Percentiles rank a stretch among this genome's conserved stretches.
phyloP scores from a whole-genome alignment of 1,139 yeast genomes.

The Geotrichum candidum region DNA sequence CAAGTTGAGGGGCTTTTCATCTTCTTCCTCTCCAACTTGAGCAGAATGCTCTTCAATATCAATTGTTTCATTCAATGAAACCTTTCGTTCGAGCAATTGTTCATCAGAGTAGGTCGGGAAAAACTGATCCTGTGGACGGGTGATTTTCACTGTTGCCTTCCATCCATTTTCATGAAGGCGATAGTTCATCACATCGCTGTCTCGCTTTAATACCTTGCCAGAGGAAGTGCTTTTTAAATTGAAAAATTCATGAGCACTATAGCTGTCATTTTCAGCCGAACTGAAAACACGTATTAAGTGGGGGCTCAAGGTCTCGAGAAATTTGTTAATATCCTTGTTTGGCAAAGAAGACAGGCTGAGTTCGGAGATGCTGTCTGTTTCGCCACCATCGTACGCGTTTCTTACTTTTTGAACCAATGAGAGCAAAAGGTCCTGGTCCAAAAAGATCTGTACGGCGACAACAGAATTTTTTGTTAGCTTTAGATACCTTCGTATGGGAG shows the following conservation, averaged over 20 bases:
- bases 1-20: constrained; percentile 13
- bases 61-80: constrained; percentile 10
- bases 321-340: constrained; percentile 7
- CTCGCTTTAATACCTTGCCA: background rate
- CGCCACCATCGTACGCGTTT: constrained; percentile 8
- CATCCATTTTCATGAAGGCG: constrained; percentile 12
- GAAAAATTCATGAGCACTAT: constrained; percentile 13
- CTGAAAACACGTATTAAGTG: constrained; percentile 10
- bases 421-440: constrained; percentile 11
- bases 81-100: constrained; percentile 14
- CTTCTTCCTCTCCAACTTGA: constrained; percentile 3
- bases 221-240: background rate
- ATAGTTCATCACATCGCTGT: constrained; percentile 9
- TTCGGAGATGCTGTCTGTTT: constrained; percentile 13
- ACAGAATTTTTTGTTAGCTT: constrained; percentile 9
- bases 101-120: constrained; percentile 11
- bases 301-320: constrained; percentile 7
- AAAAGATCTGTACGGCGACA: constrained; percentile 9
- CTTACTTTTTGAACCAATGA: constrained; percentile 12
- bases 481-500: constrained; percentile 13
- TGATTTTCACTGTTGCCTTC: constrained; percentile 12
- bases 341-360: constrained; percentile 13
- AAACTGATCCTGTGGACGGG: constrained; percentile 9
- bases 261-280: constrained; percentile 5
- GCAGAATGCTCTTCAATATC: background rate